A percentile compares a stretch with the other conserved stretches of the same genome.
phyloP scores from a whole-genome alignment of 2,329 filamentous ascomycete species.

The Trichophyton equinum region DNA sequence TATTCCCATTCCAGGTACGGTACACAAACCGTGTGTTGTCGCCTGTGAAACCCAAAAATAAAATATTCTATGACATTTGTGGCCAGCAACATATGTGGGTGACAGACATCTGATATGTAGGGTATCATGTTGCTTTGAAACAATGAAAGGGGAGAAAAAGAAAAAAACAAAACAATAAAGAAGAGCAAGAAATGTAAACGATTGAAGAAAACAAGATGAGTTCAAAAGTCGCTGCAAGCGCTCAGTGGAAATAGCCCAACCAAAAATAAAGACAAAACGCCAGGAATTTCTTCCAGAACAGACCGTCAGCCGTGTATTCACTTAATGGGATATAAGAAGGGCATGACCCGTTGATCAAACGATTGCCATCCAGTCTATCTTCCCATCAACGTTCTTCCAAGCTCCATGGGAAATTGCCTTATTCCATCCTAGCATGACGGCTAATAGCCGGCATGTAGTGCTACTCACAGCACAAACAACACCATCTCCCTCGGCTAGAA shows the following conservation, averaged over 20 bases:
- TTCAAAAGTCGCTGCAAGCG: neutral
- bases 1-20: neutral
- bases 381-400: conserved; percentile 73
- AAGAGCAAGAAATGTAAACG: too few species aligned
- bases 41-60: neutral
- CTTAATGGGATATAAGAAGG: neutral
- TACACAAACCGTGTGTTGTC: neutral
- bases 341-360: conserved; percentile 13
- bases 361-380: conserved; percentile 47
- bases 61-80: neutral
- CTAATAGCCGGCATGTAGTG: conserved; percentile 55
- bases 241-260: neutral
- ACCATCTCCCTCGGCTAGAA: conserved; percentile 55
- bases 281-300: neutral
- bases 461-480: conserved; percentile 64
- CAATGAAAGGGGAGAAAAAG: neutral
- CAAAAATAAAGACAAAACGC: neutral
- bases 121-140: conserved; percentile 1
- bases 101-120: neutral
- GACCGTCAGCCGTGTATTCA: neutral
- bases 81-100: neutral
- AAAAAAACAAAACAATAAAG: neutral
- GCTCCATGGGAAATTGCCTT: conserved; percentile 43
- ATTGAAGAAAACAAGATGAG: neutral
- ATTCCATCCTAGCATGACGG: conserved; percentile 81